Evolutionary conservation across 2,329 filamentous ascomycete genomes (phyloP).

Genomic region (Xylariales sp.): DNA sequence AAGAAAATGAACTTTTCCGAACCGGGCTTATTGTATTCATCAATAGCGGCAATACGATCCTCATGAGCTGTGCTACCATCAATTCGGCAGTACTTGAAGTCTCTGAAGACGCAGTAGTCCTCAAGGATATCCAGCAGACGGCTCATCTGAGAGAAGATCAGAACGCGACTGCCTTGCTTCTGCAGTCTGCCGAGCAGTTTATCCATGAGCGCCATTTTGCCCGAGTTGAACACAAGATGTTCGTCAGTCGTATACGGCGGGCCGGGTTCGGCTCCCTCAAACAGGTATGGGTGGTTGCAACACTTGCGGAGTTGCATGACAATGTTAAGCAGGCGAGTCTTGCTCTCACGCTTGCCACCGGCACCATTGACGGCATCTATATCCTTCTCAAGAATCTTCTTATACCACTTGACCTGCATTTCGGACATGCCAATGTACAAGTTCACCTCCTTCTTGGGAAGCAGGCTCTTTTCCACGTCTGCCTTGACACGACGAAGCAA

Average conservation of each 20-base stretch:
- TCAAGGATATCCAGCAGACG: conserved; percentile 94
- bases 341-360: conserved; percentile 93
- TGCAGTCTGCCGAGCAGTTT: conserved; percentile 81
- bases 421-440: conserved; percentile 97
- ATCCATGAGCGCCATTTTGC: conserved; percentile 97
- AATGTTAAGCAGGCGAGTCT: conserved; percentile 94
- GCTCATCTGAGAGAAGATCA: conserved; percentile 99
- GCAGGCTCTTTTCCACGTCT: conserved; percentile 94
- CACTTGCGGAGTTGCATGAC: conserved; percentile 99
- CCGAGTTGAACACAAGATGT: conserved; percentile 87
- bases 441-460: conserved; percentile 97
- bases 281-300: conserved; percentile 97
- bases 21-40: conserved; percentile 93
- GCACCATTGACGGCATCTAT: conserved; percentile 98
- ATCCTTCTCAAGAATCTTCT: conserved; percentile 98
- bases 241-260: conserved; percentile 98
- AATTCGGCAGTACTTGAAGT: conserved; percentile 95
- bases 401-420: conserved; percentile 99
- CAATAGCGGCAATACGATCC: conserved; percentile 94
- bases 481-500: conserved; percentile 92
- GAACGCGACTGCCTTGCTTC: conserved; percentile 84
- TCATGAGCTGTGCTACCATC: conserved; percentile 96
- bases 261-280: conserved; percentile 94
- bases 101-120: conserved; percentile 95
- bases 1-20: conserved; percentile 98